Conservation (phyloP, 148 eudicot species). For the Persicaria maculosa region DNA sequence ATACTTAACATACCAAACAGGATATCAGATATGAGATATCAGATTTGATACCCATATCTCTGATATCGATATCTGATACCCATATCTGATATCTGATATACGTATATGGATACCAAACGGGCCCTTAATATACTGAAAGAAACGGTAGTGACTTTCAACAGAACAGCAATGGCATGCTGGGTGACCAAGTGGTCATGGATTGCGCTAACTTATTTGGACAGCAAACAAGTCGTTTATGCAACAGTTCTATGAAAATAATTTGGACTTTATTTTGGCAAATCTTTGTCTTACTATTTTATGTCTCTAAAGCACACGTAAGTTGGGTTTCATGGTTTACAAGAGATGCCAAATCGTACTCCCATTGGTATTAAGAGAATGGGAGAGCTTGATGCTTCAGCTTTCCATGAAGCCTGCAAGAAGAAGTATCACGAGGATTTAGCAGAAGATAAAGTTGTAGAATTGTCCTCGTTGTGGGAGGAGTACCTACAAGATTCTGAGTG, state of each 20-base stretch:
- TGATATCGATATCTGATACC: too few relatives aligned
- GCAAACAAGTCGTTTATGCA: neutral
- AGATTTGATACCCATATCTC: too few relatives aligned
- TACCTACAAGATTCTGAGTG: constrained; percentile 86
- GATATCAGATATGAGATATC: too few relatives aligned
- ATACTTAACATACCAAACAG: too few relatives aligned
- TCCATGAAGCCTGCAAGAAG: constrained; percentile 59
- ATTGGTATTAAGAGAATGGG: constrained; percentile 92
- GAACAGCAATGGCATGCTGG: neutral
- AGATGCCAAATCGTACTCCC: constrained; percentile 34
- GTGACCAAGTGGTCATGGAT: neutral
- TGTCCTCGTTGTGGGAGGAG: constrained; percentile 89
- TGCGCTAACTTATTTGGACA: constrained; percentile 4
- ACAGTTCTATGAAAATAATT: constrained; percentile 1
- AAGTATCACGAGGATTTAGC: constrained; percentile 55
- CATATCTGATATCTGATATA: too few relatives aligned
- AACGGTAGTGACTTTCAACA: too few relatives aligned
- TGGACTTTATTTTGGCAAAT: neutral
- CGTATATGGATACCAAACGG: too few relatives aligned
- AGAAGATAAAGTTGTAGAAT: constrained; percentile 73
- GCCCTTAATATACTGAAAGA: constrained; percentile 1
- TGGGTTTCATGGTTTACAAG: constrained; percentile 59
- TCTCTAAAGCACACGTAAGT: neutral
- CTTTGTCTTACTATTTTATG: neutral
- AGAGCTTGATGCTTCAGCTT: constrained; percentile 68